Conservation (phyloP, 73 alveolate genomes). For the Tetrahymena elliotti region DNA sequence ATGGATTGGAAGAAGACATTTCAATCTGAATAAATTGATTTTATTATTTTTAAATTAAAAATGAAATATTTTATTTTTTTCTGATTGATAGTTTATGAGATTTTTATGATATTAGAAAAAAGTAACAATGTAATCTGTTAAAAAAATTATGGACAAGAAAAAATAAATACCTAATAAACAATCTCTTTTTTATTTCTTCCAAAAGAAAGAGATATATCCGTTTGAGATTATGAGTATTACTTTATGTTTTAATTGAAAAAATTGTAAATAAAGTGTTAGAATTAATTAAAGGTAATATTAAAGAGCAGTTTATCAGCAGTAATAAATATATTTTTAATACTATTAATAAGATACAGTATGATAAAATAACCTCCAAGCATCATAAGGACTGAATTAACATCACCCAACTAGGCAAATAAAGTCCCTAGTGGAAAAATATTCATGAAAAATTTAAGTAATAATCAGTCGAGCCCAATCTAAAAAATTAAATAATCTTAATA, state of each 20-base stretch:
- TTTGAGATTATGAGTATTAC: neutral
- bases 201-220: neutral
- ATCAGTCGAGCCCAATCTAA: neutral
- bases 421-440: neutral
- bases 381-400: neutral
- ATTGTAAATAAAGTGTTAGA: neutral
- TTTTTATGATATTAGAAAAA: neutral
- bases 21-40: too few relatives aligned
- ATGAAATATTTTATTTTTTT: too few relatives aligned
- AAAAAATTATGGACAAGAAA: neutral
- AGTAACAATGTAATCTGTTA: neutral
- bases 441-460: neutral
- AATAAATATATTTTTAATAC: neutral
- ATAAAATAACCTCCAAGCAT: neutral
- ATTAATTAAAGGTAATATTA: neutral
- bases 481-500: neutral
- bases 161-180: neutral
- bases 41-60: too few relatives aligned
- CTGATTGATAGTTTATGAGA: neutral
- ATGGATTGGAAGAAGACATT: too few relatives aligned
- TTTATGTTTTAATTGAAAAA: neutral
- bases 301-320: neutral
- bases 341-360: neutral
- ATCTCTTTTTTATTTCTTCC: neutral
- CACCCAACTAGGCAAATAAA: neutral